phyloP scores from a whole-genome alignment of 208 protist genomes.

The Wallacemonas rigidus region DNA sequence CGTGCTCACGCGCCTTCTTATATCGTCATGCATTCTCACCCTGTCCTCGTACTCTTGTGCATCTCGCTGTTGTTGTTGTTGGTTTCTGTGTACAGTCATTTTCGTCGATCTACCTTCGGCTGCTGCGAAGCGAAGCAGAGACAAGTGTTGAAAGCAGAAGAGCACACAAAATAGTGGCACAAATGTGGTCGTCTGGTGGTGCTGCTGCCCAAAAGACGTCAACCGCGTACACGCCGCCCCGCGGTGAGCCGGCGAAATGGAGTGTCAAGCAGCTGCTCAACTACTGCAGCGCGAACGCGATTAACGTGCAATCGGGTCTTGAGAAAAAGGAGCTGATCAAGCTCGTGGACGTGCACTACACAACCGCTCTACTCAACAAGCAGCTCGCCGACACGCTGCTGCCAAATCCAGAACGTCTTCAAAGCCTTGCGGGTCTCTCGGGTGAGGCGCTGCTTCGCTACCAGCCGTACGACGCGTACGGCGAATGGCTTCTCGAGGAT shows the following conservation, averaged over 20 bases:
- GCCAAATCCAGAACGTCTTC: constrained; percentile 14
- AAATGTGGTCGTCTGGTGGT: too few species aligned
- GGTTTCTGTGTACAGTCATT: too few species aligned
- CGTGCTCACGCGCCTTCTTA: too few species aligned
- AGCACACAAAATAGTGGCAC: too few species aligned
- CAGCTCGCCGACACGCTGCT: constrained; percentile 19
- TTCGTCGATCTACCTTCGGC: too few species aligned
- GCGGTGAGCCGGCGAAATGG: constrained; percentile 40
- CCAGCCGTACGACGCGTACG: constrained; percentile 28
- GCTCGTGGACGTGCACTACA: constrained; percentile 36
- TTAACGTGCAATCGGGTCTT: constrained; percentile 27
- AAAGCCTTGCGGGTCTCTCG: constrained; percentile 21
- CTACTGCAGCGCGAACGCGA: constrained; percentile 37
- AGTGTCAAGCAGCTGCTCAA: constrained; percentile 36
- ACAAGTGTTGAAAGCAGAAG: too few species aligned
- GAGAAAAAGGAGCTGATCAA: constrained; percentile 32
- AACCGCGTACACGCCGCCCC: background rate
- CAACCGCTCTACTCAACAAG: constrained; percentile 22
- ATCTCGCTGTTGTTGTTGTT: too few species aligned
- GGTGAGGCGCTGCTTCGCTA: constrained; percentile 31
- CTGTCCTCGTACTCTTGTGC: too few species aligned
- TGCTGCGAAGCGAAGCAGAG: too few species aligned
- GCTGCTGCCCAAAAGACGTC: background rate
- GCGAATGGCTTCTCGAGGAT: constrained; percentile 35
- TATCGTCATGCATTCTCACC: too few species aligned